Evolutionary conservation across 306 rosid genomes (phyloP), one percentile per base, ranked within the genome.

Genomic region (Prunus campanulata): DNA sequence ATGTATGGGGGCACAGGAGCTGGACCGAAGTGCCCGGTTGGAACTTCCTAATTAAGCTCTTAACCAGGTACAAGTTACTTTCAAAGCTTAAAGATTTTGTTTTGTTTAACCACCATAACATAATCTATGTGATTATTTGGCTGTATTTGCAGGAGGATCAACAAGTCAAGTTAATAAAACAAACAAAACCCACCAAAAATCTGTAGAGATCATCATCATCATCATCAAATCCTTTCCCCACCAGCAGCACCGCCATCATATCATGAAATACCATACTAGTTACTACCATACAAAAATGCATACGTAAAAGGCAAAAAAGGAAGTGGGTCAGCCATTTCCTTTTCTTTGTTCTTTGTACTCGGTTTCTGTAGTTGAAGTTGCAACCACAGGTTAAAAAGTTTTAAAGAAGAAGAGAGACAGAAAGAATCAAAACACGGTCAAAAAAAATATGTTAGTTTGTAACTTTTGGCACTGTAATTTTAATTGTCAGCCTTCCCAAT

Each of bases 201-300:
- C 76, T 88, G 90, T 92, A 88, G 91, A 88, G 91, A 85, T 86
- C 35, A 27, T 32, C 35, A 32, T 32, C 35, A 4, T 9, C 62
- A 75, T 79, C 74, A 82, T 48, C 72, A 68, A 66, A 74, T 11
- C 51, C 73, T 7, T 4, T 19, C 51, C 52, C 69, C 56, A 10
- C 57, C 79, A 63, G 9, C 83, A 35, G n/a, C 52, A 72, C 42
- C 74, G 50, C 27, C 81, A 50, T 76, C 86, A 75, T 11, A 14
- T 79, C 83, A 78, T 52, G 81, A 81, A 86, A 30, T 16, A 63
- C 77, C 83, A 90, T 85, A 86, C 85, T 85, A 86, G 86, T 91
- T 88, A 82, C 92, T 89, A 83, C 90, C 91, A 93, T 87, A 90
- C 91, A 93, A 85, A 48, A 91, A 66, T 87, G 93, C 97, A 90